phyloP scores from a whole-genome alignment of 1,284 basidiomycete species.

The Sporisorium scitamineum region DNA sequence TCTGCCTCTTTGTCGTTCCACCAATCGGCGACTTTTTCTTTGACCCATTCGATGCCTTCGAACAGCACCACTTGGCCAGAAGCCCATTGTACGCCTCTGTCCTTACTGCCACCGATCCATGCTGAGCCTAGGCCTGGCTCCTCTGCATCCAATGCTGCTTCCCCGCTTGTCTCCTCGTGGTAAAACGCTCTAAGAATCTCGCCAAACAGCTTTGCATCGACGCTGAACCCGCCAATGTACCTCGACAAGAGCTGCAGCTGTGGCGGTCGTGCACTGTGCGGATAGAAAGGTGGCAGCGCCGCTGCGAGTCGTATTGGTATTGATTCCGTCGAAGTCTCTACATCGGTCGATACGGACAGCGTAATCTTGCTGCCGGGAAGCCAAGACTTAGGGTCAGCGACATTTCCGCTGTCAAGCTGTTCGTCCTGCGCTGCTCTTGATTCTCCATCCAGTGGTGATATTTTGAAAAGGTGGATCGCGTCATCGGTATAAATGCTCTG shows the following conservation, averaged over 20 bases:
- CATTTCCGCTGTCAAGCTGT: slow-evolving; percentile 11
- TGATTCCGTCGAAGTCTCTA: slow-evolving; percentile 24
- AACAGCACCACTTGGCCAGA: slow-evolving; percentile 64
- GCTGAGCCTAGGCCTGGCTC: slow-evolving; percentile 5
- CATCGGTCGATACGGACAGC: slow-evolving; percentile 42
- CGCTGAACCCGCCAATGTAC: slow-evolving; percentile 62
- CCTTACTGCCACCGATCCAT: slow-evolving; percentile 26
- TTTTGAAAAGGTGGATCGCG: slow-evolving; percentile 41
- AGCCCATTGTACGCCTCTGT: slow-evolving; percentile 47
- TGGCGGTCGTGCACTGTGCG: slow-evolving; percentile 49
- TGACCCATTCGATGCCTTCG: slow-evolving; percentile 68
- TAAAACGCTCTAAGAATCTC: slow-evolving; percentile 60
- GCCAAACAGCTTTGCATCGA: slow-evolving; percentile 63
- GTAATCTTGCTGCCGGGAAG: slow-evolving; percentile 38
- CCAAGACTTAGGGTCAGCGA: slow-evolving; percentile 35
- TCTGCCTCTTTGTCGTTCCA: slow-evolving; percentile 33
- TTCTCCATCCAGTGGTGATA: background rate
- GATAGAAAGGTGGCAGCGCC: slow-evolving; percentile 61
- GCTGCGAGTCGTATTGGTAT: slow-evolving; percentile 56
- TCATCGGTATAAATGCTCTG: slow-evolving; percentile 65
- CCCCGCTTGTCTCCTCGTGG: slow-evolving; percentile 28
- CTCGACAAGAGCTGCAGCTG: slow-evolving; percentile 63
- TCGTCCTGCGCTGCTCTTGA: background rate
- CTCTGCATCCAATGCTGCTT: slow-evolving; percentile 12
- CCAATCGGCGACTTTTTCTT: slow-evolving; percentile 61